Base-by-base conservation (phyloP, 441 rosid species). In the Melastoma candidum region DNA sequence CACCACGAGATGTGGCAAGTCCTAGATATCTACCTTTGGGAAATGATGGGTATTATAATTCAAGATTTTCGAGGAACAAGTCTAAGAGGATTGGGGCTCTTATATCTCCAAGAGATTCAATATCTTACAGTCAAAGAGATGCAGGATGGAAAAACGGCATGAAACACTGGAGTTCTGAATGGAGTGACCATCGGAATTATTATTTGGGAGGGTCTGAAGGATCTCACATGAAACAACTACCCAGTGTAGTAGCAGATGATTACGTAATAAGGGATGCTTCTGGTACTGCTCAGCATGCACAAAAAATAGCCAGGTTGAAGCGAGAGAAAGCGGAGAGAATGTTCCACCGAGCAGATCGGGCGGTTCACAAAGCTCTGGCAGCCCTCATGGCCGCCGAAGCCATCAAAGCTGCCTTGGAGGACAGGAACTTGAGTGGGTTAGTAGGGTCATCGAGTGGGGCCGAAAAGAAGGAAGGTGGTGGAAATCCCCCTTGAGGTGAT, bases 341-440 rank as follows among this genome's bases (percentile, higher is more conserved):
- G 78, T 74, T 84, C 49, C 75, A 71, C 72, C 69, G 65, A 73
- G 99, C 97, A 57, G 97, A 89, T 71, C 64, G 86, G 64, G 86
- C 90, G 12, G 81, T 89, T 50, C 95, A 89, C 78, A 89, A 77
- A 77, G 99, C 96, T 58, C 88, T 82, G 60, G 79, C 76, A 67
- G 85, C 95, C 60, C 80, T 86, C 63, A 77, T 80, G 84, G 82
- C 78, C 65, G 97, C 95, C 9, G 95, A 88, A 60, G 97, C 97
- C 6, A 70, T 82, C 12, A 84, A 70, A 72, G 83, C 72, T 61
- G 67, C 87, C 51, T 76, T 69, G n/a, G 71, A 63, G 66, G 74
- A 77, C 65, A 77, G 68, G 74, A 69, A 73, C 63, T 67, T 72
- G 62, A 49, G 64, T 64, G 58, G 25, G 32, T 53, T 60, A 59